phyloP scores from a whole-genome alignment of 495 filamentous ascomycete genomes.

The Penicillium waksmanii region DNA sequence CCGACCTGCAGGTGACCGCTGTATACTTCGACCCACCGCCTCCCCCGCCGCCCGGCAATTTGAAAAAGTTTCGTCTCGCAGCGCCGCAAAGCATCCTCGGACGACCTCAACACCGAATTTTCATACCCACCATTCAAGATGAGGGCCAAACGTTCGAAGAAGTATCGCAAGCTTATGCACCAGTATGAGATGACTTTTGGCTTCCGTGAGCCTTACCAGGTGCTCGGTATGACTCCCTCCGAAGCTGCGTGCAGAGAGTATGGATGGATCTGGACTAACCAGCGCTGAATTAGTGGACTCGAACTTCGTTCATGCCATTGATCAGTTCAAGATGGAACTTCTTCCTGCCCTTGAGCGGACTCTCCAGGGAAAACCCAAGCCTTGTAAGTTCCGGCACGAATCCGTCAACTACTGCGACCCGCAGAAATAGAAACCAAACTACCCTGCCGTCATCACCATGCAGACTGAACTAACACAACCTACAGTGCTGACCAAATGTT shows the following conservation, averaged over 20 bases:
- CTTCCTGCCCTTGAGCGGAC: constrained; percentile 70
- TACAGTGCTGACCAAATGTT: constrained; percentile 66
- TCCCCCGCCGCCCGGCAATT: constrained; percentile 45
- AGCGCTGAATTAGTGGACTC: constrained; percentile 63
- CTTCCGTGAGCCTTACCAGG: constrained; percentile 93
- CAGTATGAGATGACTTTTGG: constrained; percentile 81
- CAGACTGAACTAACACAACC: constrained; percentile 14
- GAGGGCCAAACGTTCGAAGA: constrained; percentile 91
- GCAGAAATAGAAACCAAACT: neutral
- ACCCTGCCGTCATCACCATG: neutral
- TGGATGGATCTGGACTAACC: constrained; percentile 14
- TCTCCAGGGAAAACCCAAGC: constrained; percentile 81
- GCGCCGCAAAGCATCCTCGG: constrained; percentile 15
- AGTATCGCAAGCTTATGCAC: constrained; percentile 95
- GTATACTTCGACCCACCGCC: constrained; percentile 18
- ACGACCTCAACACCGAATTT: constrained; percentile 21
- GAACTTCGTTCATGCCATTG: constrained; percentile 73
- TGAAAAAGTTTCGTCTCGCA: constrained; percentile 44
- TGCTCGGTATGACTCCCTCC: constrained; percentile 61
- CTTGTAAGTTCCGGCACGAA: constrained; percentile 56
- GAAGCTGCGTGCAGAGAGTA: neutral
- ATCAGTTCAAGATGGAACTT: constrained; percentile 80
- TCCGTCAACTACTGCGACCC: neutral
- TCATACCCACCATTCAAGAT: constrained; percentile 52
- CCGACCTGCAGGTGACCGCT: neutral